A percentile compares a stretch with the other conserved stretches of the same genome.
Conservation (phyloP, 768 basidiomycete genomes). For the Suillus discolor region DNA sequence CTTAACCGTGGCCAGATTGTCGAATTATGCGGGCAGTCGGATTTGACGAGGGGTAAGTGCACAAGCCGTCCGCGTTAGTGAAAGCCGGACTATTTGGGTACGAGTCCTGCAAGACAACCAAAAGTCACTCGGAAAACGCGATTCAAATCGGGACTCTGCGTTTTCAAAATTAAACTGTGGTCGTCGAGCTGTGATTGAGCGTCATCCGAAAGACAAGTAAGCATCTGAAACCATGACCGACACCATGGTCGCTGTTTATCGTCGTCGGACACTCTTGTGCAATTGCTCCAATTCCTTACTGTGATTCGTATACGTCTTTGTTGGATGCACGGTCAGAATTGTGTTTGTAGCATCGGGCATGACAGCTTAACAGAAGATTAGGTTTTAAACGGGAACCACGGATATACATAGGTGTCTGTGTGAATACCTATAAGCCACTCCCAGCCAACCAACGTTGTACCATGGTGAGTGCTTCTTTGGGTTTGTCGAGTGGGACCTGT, state of each 20-base stretch:
- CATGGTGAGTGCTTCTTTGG: slow-evolving; percentile 52
- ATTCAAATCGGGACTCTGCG: background rate
- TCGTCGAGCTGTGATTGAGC: background rate
- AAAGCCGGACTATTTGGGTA: background rate
- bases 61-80: background rate
- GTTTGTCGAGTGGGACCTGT: slow-evolving; percentile 67
- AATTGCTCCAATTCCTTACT: background rate
- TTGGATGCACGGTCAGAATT: background rate
- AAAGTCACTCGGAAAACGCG: background rate
- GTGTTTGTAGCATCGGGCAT: background rate
- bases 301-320: background rate
- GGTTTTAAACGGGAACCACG: background rate
- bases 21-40: background rate
- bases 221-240: background rate
- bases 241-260: background rate
- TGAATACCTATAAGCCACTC: slow-evolving; percentile 24
- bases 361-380: background rate
- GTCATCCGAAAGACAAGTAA: background rate
- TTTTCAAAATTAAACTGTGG: background rate
- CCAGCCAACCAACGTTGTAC: slow-evolving; percentile 51
- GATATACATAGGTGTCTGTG: background rate
- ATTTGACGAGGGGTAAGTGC: background rate
- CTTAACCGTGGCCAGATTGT: background rate
- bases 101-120: too few relatives aligned
- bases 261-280: background rate